Evolutionary conservation across 345 rosid species (phyloP).

Genomic region (Cardamine resedifolia): DNA sequence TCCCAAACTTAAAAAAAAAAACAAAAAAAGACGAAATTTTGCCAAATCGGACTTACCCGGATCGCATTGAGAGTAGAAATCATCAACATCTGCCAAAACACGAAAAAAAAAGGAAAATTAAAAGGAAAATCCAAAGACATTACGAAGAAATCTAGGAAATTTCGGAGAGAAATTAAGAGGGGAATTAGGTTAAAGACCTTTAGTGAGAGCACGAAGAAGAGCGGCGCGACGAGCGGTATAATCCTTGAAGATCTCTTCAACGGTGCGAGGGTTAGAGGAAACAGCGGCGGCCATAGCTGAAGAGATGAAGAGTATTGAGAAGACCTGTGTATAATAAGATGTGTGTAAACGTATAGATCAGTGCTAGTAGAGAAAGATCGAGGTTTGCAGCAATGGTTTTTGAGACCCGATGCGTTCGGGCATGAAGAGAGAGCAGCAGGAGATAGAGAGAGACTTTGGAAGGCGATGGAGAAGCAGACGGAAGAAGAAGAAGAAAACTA

Average conservation of each 20-base stretch:
- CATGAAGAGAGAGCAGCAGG: background rate
- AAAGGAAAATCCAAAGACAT: slow-evolving; percentile 12
- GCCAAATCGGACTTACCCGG: slow-evolving; percentile 63
- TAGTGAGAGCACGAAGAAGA: slow-evolving; percentile 88
- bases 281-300: slow-evolving; percentile 41
- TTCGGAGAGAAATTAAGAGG: background rate
- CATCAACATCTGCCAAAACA: slow-evolving; percentile 73
- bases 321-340: slow-evolving; percentile 5
- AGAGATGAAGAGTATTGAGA: slow-evolving; percentile 1
- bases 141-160: slow-evolving; percentile 3
- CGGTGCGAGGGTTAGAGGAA: slow-evolving; percentile 76
- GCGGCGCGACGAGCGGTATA: slow-evolving; percentile 70
- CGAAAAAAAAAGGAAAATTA: background rate
- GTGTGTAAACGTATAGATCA: slow-evolving; percentile 32
- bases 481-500: slow-evolving; percentile 3
- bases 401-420: slow-evolving; percentile 34
- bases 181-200: slow-evolving; percentile 43
- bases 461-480: slow-evolving; percentile 28
- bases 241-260: slow-evolving; percentile 96
- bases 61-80: slow-evolving; percentile 86
- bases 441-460: slow-evolving; percentile 1
- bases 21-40: background rate
- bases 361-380: slow-evolving; percentile 33
- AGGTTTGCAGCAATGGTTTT: slow-evolving; percentile 26
- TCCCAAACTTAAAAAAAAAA: background rate